Evolutionary conservation across 2,329 filamentous ascomycete species (phyloP), one percentile per base, ranked within the genome.

Genomic region (Chaetomiaceae sp.): DNA sequence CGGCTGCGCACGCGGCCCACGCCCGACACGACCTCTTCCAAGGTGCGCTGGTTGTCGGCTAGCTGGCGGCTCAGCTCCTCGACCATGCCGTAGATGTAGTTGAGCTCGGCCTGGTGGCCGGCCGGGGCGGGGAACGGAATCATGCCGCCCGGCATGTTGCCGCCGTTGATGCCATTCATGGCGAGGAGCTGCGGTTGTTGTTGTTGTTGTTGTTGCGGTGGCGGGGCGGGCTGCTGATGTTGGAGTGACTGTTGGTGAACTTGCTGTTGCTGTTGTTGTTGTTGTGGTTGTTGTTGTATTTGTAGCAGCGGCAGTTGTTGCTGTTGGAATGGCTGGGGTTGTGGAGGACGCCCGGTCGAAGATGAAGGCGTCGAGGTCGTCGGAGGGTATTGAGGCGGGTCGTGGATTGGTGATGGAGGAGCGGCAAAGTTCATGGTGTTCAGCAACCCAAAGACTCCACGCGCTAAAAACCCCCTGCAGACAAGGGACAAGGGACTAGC

Each of bases 71-170:
- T 84, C 43, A 86, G 73, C 64, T 84, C 81, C 63, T 86, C 83
- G 10, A 86, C 82, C 78, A 86, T 82, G 59, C 75, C 74, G 64
- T 85, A 85, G 63, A 86, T 84, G 68, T 84, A 82, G 64, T 84
- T 84, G 55, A 86, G 76, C 67, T 86, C 83, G 48, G 82, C 78
- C 67, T 86, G 82, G 65, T 86, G 82, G 43, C 82, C 82, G 16
- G 82, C 83, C n/a, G 82, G 82, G 14, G 80, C 83, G 13, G 82
- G 81, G 40, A 77, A 73, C 43, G 75, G 73, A 53, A 77, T 65
- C 65, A 73, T 71, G 45, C 60, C 75, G 55, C 73, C 74, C 25
- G 72, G 68, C 69, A 76, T 71, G 61, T 71, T 73, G 58, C 66
- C 69, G 62, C 75, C 75, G 60, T 77, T 78, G 63, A 76, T 71